Evolutionary conservation across 164 flowering plant genomes (phyloP), one percentile per base, ranked within the genome.

Genomic region (Macadamia tetraphylla): DNA sequence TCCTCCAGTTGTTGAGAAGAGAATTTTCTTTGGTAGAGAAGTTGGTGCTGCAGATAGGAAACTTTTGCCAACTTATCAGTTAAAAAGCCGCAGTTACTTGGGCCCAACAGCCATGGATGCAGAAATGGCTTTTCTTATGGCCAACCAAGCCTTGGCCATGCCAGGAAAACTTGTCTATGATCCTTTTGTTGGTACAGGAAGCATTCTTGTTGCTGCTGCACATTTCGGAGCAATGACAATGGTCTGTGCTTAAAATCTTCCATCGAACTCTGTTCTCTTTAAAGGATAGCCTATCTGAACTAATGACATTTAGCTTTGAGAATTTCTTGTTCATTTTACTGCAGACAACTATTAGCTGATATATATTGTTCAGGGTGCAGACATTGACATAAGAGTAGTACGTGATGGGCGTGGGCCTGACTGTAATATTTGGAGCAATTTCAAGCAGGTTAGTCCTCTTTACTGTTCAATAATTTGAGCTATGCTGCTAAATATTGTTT

Each of bases 51-150:
- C 97, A 70, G 99, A 87, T 71, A 82, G 99, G 81, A 94, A 90
- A 79, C 88, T 89, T 49, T 72, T 94, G 74, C 99, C 97, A 5
- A 88, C 87, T 6, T 94, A 92, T 85, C 88, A 94, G 77, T 73
- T 94, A 65, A 94, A 94, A 75, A 88, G 90, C 73, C 95, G 99
- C 56, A 85, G 58, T 31, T 94, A 94, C 79, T 85, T 94, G 73
- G 99, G 99, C 30, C 99, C 99, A 49, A 94, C 99, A 23, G 96
- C 99, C 32, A 94, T 94, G 99, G 99, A 94, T 85, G 97, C 99
- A 53, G 99, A 94, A 81, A 85, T 94, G 87, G 97, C 99, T 69
- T 92, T 94, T 75, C 79, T 94, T 67, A 94, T 94, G 98, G 93
- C 98, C 71, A 94, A 94, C 74, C 98, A 90, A 81, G 98, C 87